These are phyloP conservation scores for Pulveroboletus sp. DNA, from an alignment of 768 basidiomycete genomes.

Conservation along the genomic window DNA sequence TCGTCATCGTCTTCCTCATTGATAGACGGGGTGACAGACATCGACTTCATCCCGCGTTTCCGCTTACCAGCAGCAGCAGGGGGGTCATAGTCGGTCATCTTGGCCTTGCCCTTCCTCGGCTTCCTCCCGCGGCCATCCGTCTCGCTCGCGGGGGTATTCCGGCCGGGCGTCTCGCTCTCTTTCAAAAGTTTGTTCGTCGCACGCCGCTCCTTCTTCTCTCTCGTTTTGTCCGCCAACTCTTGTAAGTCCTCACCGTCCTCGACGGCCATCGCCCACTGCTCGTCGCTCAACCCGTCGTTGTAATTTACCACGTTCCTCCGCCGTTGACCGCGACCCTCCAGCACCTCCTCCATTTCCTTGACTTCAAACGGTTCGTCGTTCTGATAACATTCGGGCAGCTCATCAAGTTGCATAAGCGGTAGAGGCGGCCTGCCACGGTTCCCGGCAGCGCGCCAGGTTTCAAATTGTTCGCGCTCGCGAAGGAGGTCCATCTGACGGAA, in stretches of 20 bases:
- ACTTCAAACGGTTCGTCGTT: constrained; percentile 79
- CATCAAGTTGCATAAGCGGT: constrained; percentile 78
- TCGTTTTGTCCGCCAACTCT: constrained; percentile 61
- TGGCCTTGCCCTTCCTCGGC: constrained; percentile 57
- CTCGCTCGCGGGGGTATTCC: constrained; percentile 64
- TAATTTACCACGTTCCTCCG: constrained; percentile 83
- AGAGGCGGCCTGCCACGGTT: constrained; percentile 74
- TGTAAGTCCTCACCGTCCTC: constrained; percentile 81
- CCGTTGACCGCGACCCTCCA: constrained; percentile 82
- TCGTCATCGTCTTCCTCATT: constrained; percentile 77
- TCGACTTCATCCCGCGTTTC: constrained; percentile 68
- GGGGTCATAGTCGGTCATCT: constrained; percentile 47
- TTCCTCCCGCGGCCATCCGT: constrained; percentile 54
- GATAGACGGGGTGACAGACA: constrained; percentile 73
- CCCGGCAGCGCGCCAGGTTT: constrained; percentile 68
- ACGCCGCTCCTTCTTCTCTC: constrained; percentile 64
- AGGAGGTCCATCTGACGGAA: constrained; percentile 83
- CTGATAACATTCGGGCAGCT: constrained; percentile 90
- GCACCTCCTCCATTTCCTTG: constrained; percentile 44
- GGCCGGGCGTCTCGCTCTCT: constrained; percentile 56
- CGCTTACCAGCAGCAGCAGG: constrained; percentile 54
- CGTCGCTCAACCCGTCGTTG: constrained; percentile 90
- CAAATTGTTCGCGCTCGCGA: constrained; percentile 63
- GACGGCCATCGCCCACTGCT: constrained; percentile 85
- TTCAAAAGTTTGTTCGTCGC: constrained; percentile 54